Conservation (phyloP, 208 protist genomes). For the Lotmaria passim region DNA sequence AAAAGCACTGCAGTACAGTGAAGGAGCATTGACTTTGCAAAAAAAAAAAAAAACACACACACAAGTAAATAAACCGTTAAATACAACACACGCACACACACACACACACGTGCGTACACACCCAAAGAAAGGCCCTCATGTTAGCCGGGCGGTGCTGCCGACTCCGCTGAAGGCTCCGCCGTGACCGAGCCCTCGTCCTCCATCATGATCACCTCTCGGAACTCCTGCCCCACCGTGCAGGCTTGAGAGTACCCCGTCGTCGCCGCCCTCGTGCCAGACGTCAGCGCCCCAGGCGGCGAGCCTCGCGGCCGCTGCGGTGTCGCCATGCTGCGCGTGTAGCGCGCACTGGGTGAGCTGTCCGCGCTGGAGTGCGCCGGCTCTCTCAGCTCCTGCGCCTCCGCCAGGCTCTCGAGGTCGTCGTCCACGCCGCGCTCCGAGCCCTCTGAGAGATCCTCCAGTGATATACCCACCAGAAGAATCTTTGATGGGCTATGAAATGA, state of each 20-base stretch:
- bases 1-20: neutral
- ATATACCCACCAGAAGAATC: constrained; percentile 46
- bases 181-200: neutral
- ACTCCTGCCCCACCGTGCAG: constrained; percentile 27
- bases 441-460: constrained; percentile 51
- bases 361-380: neutral
- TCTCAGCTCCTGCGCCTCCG: neutral
- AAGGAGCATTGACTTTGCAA: neutral
- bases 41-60: constrained; percentile 12
- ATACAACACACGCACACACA: too few species aligned
- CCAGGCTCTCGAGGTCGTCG: constrained; percentile 7
- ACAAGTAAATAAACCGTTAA: neutral
- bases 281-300: neutral
- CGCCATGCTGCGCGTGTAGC: neutral
- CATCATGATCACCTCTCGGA: constrained; percentile 23
- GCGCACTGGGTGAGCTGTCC: neutral
- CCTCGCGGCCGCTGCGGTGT: constrained; percentile 4
- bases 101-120: neutral
- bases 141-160: neutral
- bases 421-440: constrained; percentile 25
- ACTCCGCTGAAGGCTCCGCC: neutral
- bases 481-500: constrained; percentile 7
- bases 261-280: neutral
- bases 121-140: too few species aligned
- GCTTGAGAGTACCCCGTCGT: neutral